Percentiles rank a stretch among this genome's conserved stretches.
phyloP scores from a whole-genome alignment of 306 rosid species.

The Trifolium fragiferum region DNA sequence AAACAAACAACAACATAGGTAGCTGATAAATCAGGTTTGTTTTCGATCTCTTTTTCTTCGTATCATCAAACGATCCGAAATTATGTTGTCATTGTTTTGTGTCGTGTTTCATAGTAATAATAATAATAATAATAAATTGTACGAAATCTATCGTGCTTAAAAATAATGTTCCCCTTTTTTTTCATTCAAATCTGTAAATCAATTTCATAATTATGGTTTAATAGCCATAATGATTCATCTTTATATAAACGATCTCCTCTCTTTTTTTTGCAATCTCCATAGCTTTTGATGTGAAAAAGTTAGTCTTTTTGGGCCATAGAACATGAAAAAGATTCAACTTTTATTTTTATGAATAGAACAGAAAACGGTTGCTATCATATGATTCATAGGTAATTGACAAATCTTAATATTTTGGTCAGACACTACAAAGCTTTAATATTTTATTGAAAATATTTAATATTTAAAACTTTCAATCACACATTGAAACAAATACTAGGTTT shows the following conservation, averaged over 20 bases:
- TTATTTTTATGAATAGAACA: constrained; percentile 34
- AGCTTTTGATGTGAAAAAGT: not conserved
- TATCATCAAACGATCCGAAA: constrained; percentile 17
- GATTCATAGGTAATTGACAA: not conserved
- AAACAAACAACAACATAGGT: constrained; percentile 1
- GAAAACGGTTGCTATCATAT: constrained; percentile 2
- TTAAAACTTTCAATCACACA: constrained; percentile 2
- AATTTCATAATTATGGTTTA: constrained; percentile 6
- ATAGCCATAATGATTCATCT: not conserved
- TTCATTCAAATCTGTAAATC: not conserved
- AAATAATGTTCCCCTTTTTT: not conserved
- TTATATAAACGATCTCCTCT: not conserved
- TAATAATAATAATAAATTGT: not conserved
- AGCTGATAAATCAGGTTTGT: constrained; percentile 42
- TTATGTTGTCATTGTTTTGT: constrained; percentile 19
- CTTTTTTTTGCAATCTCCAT: not conserved
- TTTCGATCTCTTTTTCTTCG: constrained; percentile 12
- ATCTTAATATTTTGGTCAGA: constrained; percentile 12
- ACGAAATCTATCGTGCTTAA: not conserved
- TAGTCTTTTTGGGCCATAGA: not conserved
- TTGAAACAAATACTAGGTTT: not conserved
- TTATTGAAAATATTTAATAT: not conserved
- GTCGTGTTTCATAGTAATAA: not conserved
- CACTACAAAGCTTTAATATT: constrained; percentile 16
- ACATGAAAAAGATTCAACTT: constrained; percentile 16